Base-by-base conservation (phyloP, 2,329 filamentous ascomycete genomes). In the Orbilia brochopaga region DNA sequence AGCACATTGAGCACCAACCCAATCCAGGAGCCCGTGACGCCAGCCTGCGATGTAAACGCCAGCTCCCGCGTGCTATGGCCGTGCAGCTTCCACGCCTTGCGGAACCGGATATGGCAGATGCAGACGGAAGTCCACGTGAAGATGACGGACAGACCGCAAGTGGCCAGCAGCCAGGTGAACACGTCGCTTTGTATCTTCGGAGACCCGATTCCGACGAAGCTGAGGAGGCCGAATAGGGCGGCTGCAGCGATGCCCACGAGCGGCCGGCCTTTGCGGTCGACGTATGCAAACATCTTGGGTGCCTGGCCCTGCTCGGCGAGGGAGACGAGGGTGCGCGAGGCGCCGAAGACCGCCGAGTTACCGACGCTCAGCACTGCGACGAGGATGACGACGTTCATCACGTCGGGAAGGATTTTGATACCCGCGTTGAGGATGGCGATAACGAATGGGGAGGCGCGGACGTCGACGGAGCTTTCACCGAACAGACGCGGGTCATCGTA, bases 311-410 rank as follows among this genome's bases (percentile, higher is more conserved):
- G 91, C 79, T 96, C 92, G 50, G 92, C 92, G 1, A 97, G 85
- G 1, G 92, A 92, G 24, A 92, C 91, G 6, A 97, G 86, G 1
- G 92, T 97, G 76, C 93, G 88, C 0, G 91, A 95, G 23, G 91
- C 93, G 37, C 92, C 93, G 77, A 96, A 97, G 69, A 97, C 88
- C 73, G 92, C 88, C 5, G 91, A 93, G 80, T 96, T 97, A 66
- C 92, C 92, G 69, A 97, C 92, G 0, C 91, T 95, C 21, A 97
- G 82, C 21, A 96, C 92, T 19, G 92, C 89, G 73, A 96, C 87
- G 78, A 97, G 87, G 78, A 97, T 96, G 72, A 97, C 91, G n/a
- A 87, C 87, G 79, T 97, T 97, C 89, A 97, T 95, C 60, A 97
- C 85, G 0, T 90, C 92, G 1, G 91, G 91, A 1, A 97, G 85